phyloP scores from a whole-genome alignment of 1,139 yeast genomes.

The Citeromyces siamensis region DNA sequence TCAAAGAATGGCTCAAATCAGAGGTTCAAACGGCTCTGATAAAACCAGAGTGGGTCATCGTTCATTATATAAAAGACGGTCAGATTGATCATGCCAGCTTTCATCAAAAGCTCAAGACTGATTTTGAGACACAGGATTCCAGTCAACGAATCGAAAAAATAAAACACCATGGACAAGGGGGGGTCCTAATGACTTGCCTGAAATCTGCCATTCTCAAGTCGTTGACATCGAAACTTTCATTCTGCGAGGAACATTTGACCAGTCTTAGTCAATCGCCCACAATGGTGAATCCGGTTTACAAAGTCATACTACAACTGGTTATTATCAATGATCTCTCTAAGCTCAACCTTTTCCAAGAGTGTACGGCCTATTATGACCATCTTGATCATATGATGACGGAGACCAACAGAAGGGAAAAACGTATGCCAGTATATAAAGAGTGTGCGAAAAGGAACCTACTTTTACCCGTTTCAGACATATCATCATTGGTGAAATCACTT shows the following conservation, averaged over 20 bases:
- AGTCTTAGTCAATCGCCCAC: slow-evolving; percentile 1
- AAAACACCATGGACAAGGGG: slow-evolving; percentile 34
- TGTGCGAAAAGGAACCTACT: neutral
- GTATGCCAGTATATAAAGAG: neutral
- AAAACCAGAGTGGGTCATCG: slow-evolving; percentile 53
- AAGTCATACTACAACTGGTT: neutral
- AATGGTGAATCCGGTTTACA: slow-evolving; percentile 2
- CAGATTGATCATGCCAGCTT: slow-evolving; percentile 27
- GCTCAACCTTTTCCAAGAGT: slow-evolving; percentile 1
- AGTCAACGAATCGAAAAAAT: slow-evolving; percentile 19
- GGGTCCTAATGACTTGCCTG: slow-evolving; percentile 15
- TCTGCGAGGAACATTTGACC: slow-evolving; percentile 5
- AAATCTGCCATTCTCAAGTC: slow-evolving; percentile 44
- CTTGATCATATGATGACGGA: neutral
- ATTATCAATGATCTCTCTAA: neutral
- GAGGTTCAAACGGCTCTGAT: slow-evolving; percentile 30
- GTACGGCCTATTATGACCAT: neutral
- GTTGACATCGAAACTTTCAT: slow-evolving; percentile 33
- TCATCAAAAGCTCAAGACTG: slow-evolving; percentile 52
- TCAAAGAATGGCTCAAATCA: slow-evolving; percentile 65
- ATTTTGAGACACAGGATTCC: no score
- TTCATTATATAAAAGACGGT: slow-evolving; percentile 36
- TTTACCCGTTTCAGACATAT: neutral
- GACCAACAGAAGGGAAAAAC: neutral
- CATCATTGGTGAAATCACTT: neutral